phyloP scores from a whole-genome alignment of 2,329 filamentous ascomycete species.

The Venturia carpophila region DNA sequence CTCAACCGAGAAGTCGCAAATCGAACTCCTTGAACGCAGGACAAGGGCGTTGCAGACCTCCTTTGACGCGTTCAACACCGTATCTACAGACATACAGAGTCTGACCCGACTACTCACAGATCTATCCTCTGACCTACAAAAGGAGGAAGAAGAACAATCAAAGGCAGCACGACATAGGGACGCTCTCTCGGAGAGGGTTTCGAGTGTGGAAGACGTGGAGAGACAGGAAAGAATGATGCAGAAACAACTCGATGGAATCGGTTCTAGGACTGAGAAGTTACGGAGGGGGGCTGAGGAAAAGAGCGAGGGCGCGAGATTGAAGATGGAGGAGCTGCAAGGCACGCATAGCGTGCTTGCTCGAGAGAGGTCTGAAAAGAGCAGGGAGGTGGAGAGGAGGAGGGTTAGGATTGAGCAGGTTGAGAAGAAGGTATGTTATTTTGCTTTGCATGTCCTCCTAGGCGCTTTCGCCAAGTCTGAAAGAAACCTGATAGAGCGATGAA shows the following conservation, averaged over 20 bases:
- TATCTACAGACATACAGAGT: constrained; percentile 74
- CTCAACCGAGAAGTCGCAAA: constrained; percentile 69
- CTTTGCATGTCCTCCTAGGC: neutral
- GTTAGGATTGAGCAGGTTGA: constrained; percentile 97
- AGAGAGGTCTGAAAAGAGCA: constrained; percentile 76
- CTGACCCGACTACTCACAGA: constrained; percentile 88
- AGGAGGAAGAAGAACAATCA: constrained; percentile 83
- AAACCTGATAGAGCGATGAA: too few species aligned
- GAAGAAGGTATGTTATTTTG: constrained; percentile 67
- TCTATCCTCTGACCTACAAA: constrained; percentile 71
- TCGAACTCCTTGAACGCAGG: constrained; percentile 79
- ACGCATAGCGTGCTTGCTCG: constrained; percentile 75
- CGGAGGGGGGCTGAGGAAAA: constrained; percentile 74
- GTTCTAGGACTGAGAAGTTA: constrained; percentile 76
- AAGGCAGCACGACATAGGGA: constrained; percentile 77
- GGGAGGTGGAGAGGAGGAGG: constrained; percentile 83
- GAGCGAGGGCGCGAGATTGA: constrained; percentile 69
- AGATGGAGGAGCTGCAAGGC: constrained; percentile 81
- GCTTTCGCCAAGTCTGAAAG: too few species aligned
- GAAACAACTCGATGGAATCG: constrained; percentile 77
- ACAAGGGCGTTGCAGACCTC: constrained; percentile 88
- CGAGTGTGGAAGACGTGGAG: constrained; percentile 87
- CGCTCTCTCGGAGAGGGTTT: constrained; percentile 76
- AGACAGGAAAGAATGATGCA: constrained; percentile 75
- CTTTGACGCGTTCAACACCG: constrained; percentile 77